A percentile compares a stretch with the other conserved stretches of the same genome.
Conservation (phyloP, 495 filamentous ascomycete genomes). For the Xylaria grammica region DNA sequence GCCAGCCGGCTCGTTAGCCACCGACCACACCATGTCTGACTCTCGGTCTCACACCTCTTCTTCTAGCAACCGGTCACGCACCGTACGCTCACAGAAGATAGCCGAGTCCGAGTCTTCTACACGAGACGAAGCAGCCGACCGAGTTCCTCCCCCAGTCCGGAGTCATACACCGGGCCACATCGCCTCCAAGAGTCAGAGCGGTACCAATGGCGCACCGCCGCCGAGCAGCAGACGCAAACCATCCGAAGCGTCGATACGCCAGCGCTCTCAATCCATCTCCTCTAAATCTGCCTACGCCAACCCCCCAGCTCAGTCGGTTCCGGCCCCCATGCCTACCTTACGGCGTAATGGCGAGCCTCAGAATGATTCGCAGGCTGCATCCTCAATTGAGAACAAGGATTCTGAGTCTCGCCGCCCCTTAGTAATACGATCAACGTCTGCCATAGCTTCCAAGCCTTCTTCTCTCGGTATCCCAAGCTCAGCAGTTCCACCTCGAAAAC, state of each 20-base stretch:
- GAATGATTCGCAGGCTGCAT: constrained; percentile 49
- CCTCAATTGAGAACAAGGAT: constrained; percentile 43
- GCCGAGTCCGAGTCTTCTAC: constrained; percentile 33
- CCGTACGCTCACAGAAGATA: constrained; percentile 38
- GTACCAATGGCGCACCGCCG: neutral
- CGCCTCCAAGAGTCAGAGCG: constrained; percentile 48
- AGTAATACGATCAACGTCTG: constrained; percentile 56
- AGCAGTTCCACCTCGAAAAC: constrained; percentile 33
- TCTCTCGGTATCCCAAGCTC: constrained; percentile 26
- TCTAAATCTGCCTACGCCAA: constrained; percentile 39
- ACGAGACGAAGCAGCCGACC: constrained; percentile 33
- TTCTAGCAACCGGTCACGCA: constrained; percentile 29
- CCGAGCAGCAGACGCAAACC: constrained; percentile 46
- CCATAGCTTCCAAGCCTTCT: constrained; percentile 51
- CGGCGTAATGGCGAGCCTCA: constrained; percentile 28
- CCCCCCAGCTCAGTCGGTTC: constrained; percentile 28
- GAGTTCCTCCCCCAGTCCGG: constrained; percentile 36
- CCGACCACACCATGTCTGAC: constrained; percentile 34
- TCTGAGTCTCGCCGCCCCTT: constrained; percentile 38
- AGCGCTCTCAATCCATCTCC: constrained; percentile 54
- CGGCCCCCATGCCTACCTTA: constrained; percentile 33
- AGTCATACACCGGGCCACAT: constrained; percentile 62
- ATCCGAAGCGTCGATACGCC: constrained; percentile 53
- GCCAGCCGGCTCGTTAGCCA: neutral
- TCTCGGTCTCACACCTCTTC: constrained; percentile 34